phyloP scores from a whole-genome alignment of 805 yeast genomes.

The Wickerhamiella occidentalis region DNA sequence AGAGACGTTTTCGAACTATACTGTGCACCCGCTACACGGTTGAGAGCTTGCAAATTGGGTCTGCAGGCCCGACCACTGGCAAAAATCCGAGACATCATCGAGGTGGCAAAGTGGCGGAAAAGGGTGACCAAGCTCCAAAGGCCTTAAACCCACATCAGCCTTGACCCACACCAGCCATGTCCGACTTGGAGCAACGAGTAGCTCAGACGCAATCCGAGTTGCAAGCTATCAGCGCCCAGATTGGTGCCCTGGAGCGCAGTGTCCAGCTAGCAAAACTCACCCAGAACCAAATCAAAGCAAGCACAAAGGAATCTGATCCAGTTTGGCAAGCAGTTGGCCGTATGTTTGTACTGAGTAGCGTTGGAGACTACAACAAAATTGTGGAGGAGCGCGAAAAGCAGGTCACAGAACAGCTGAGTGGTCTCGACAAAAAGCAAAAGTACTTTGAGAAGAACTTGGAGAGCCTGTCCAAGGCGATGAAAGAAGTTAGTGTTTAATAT shows the following conservation, averaged over 20 bases:
- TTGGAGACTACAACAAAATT: constrained; percentile 36
- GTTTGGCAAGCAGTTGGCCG: constrained; percentile 86
- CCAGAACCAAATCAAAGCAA: constrained; percentile 39
- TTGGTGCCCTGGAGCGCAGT: constrained; percentile 38
- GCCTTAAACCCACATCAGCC: no score
- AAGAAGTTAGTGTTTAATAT: constrained; percentile 24
- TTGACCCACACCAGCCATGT: no score
- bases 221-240: constrained; percentile 40
- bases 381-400: constrained; percentile 42
- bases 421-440: constrained; percentile 52
- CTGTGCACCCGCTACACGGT: background rate
- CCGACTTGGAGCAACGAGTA: constrained; percentile 56
- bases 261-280: constrained; percentile 46
- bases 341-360: constrained; percentile 36
- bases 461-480: constrained; percentile 55
- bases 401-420: constrained; percentile 46
- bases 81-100: background rate
- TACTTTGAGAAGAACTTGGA: constrained; percentile 69
- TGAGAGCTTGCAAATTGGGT: background rate
- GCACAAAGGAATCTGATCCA: constrained; percentile 31
- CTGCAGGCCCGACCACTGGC: background rate
- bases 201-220: constrained; percentile 49
- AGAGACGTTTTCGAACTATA: background rate
- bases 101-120: background rate
- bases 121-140: background rate